Conservation (phyloP, 2,329 filamentous ascomycete genomes). For the Cucurbitaria berberidis region DNA sequence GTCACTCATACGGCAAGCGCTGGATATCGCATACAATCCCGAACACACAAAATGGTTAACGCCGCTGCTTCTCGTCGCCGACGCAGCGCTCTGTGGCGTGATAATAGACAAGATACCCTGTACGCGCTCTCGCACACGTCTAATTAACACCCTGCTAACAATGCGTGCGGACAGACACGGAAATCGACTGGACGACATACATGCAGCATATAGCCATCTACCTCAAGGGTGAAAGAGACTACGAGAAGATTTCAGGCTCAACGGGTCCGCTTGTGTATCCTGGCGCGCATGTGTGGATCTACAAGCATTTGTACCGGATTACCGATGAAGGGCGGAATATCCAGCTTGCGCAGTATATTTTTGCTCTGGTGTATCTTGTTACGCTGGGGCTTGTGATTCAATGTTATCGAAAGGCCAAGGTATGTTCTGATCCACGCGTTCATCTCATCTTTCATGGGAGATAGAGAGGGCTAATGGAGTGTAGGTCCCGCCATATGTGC, state of each 20-base stretch:
- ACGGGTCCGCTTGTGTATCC: constrained; percentile 97
- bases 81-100: constrained; percentile 73
- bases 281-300: constrained; percentile 90
- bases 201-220: constrained; percentile 91
- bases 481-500: constrained; percentile 82
- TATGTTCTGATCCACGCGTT: too few relatives aligned
- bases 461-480: not conserved
- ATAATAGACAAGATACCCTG: constrained; percentile 85
- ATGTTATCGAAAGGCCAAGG: constrained; percentile 78
- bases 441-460: not conserved
- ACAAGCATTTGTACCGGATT: constrained; percentile 76
- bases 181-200: constrained; percentile 97
- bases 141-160: too few relatives aligned
- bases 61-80: constrained; percentile 70
- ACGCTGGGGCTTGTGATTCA: constrained; percentile 78
- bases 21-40: constrained; percentile 58
- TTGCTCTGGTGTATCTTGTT: constrained; percentile 77
- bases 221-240: constrained; percentile 84
- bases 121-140: constrained; percentile 53
- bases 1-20: constrained; percentile 45
- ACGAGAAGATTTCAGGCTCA: constrained; percentile 80
- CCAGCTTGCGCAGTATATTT: constrained; percentile 79
- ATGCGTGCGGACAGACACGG: constrained; percentile 72
- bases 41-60: constrained; percentile 68
- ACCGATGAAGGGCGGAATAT: constrained; percentile 81